Evolutionary conservation across 495 filamentous ascomycete genomes (phyloP).

Genomic region (Lineolata rhizophorae): DNA sequence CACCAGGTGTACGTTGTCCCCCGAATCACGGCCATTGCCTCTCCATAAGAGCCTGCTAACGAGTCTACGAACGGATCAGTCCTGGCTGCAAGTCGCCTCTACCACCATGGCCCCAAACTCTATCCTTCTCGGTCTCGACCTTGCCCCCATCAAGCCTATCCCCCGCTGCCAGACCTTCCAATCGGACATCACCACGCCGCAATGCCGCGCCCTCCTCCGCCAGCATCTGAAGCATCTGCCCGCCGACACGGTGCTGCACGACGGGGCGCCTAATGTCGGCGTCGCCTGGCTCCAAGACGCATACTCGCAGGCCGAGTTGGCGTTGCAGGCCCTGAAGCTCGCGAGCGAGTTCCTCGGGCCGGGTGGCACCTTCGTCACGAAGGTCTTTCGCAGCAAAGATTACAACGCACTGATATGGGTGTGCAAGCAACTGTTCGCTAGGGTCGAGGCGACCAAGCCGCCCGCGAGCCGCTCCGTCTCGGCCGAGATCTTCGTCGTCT

Average conservation of each 20-base stretch:
- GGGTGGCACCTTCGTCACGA: constrained; percentile 90
- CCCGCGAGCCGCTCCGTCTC: constrained; percentile 89
- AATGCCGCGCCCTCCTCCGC: constrained; percentile 80
- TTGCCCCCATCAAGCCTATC: constrained; percentile 89
- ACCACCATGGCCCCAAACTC: constrained; percentile 82
- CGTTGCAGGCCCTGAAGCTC: constrained; percentile 72
- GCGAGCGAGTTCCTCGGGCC: constrained; percentile 83
- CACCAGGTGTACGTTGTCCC: constrained; percentile 52
- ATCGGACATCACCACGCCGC: constrained; percentile 93
- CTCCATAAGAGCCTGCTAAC: constrained; percentile 9
- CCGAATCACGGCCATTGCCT: neutral
- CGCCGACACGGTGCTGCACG: constrained; percentile 90
- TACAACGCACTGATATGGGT: constrained; percentile 95
- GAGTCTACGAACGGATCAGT: constrained; percentile 17
- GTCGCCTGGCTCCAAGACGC: constrained; percentile 97
- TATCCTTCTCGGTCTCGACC: constrained; percentile 86
- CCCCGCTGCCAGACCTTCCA: constrained; percentile 87
- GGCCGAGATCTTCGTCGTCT: constrained; percentile 96
- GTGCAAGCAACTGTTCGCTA: constrained; percentile 85
- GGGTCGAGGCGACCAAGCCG: constrained; percentile 92
- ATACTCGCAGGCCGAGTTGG: constrained; percentile 92
- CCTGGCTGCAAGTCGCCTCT: constrained; percentile 96
- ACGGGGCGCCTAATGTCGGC: constrained; percentile 96
- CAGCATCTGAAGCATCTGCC: constrained; percentile 92
- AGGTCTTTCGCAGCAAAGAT: constrained; percentile 94